These are phyloP conservation scores for Hypoxylon crocopeplum DNA, from an alignment of 495 filamentous ascomycete genomes.

Conservation along the genomic window DNA sequence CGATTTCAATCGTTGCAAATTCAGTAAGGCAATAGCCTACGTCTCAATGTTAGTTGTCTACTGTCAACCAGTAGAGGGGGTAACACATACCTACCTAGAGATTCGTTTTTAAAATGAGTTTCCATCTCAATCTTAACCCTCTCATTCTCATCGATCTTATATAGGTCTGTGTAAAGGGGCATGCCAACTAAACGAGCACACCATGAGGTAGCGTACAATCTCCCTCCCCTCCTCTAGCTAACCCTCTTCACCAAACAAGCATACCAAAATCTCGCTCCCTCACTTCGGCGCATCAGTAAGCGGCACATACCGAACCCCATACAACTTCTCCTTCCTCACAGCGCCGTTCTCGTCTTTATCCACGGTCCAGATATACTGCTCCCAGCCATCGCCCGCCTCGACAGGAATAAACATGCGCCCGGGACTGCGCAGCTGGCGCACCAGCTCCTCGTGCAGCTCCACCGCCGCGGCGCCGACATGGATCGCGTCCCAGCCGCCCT, in stretches of 20 bases:
- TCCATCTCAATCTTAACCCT: too few species aligned
- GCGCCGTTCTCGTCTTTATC: conserved; percentile 84
- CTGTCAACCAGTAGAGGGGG: too few species aligned
- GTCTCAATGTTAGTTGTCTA: too few species aligned
- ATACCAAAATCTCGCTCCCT: background rate
- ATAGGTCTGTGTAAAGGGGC: too few species aligned
- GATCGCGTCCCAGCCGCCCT: conserved; percentile 80
- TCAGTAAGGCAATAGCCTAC: too few species aligned
- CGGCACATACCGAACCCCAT: conserved; percentile 91
- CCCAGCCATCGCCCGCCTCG: conserved; percentile 56
- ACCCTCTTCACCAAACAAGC: too few species aligned
- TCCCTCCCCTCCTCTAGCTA: background rate
- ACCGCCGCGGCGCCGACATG: conserved; percentile 92
- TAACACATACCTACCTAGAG: too few species aligned
- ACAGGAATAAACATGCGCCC: conserved; percentile 91
- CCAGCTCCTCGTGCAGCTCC: conserved; percentile 71
- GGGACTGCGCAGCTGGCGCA: conserved; percentile 79
- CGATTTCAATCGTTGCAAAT: too few species aligned
- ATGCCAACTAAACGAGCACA: too few species aligned
- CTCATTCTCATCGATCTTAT: too few species aligned
- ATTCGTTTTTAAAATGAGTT: too few species aligned
- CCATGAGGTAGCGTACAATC: too few species aligned
- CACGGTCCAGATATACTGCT: conserved; percentile 87
- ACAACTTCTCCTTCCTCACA: conserved; percentile 75
- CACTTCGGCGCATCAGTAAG: conserved; percentile 79